Conservation (phyloP, 352 stramenopile genomes). For the Pythium scleroteichum region DNA sequence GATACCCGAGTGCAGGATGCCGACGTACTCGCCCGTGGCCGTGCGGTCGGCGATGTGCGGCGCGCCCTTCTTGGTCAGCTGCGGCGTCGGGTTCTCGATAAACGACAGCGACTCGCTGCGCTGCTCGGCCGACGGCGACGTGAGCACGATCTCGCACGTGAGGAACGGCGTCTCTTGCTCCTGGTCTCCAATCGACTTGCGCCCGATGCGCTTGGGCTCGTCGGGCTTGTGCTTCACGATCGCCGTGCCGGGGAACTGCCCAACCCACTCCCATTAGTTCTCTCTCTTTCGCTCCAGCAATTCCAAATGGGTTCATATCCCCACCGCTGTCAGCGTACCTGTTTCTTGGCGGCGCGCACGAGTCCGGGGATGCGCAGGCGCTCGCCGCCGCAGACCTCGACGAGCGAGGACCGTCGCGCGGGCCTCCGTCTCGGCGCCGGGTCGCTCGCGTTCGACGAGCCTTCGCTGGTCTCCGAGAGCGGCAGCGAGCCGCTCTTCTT, state of each 20-base stretch:
- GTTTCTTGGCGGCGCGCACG: conserved; percentile 26
- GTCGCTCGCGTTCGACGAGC: neutral
- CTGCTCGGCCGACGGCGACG: conserved; percentile 4
- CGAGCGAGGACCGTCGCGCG: conserved; percentile 20
- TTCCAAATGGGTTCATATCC: too few relatives aligned
- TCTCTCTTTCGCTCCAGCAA: too few relatives aligned
- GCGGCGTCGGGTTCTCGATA: conserved; percentile 10
- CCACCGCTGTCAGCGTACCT: conserved; percentile 6
- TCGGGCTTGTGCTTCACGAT: conserved; percentile 36
- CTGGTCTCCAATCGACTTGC: neutral
- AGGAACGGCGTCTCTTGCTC: conserved; percentile 19
- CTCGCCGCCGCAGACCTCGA: conserved; percentile 41
- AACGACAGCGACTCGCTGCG: conserved; percentile 1
- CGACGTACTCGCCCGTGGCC: conserved; percentile 41
- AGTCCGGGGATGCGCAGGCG: conserved; percentile 35
- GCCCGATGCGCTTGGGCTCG: neutral
- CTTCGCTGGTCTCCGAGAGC: conserved; percentile 2
- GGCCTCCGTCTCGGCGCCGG: neutral
- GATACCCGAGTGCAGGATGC: conserved; percentile 35
- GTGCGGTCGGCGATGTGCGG: conserved; percentile 30
- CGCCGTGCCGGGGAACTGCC: conserved; percentile 26
- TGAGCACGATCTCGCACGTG: conserved; percentile 36
- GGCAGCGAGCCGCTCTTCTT: conserved; percentile 5
- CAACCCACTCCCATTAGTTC: neutral
- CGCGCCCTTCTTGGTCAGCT: conserved; percentile 3